Conservation (phyloP, 2,329 filamentous ascomycete genomes). For the Aureobasidium subglaciale region DNA sequence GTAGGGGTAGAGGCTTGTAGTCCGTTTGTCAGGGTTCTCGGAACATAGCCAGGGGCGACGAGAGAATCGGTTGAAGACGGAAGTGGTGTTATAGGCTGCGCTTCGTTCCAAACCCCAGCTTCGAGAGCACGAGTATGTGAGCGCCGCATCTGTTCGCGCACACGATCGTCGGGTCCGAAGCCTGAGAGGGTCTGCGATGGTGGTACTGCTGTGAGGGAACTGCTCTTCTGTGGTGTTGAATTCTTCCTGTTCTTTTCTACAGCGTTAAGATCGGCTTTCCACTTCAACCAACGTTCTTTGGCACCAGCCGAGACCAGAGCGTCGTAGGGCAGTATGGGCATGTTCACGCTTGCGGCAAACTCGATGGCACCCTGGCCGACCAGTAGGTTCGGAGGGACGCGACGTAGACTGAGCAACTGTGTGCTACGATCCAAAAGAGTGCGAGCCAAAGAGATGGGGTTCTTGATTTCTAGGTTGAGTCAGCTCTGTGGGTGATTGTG, state of each 20-base stretch:
- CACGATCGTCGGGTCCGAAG: conserved; percentile 24
- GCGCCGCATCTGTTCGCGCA: conserved; percentile 29
- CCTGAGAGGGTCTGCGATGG: conserved; percentile 21
- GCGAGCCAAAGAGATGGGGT: conserved; percentile 83
- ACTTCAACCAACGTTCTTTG: conserved; percentile 69
- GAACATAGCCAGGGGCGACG: neutral
- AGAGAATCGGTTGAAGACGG: conserved; percentile 22
- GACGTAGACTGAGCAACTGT: conserved; percentile 69
- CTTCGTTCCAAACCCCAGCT: conserved; percentile 28
- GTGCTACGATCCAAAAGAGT: conserved; percentile 72
- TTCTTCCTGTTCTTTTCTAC: conserved; percentile 43
- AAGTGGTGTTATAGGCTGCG: conserved; percentile 29
- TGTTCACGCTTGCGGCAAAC: conserved; percentile 75
- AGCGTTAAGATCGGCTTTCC: conserved; percentile 62
- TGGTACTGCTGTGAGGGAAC: conserved; percentile 19
- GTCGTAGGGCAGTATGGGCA: conserved; percentile 67
- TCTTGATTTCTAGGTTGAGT: conserved; percentile 66
- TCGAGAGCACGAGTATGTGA: conserved; percentile 32
- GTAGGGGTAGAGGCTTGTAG: neutral
- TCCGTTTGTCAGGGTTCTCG: conserved; percentile 7
- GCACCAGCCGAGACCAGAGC: conserved; percentile 73
- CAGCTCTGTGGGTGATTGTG: neutral
- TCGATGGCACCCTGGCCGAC: conserved; percentile 77
- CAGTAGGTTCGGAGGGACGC: conserved; percentile 87
- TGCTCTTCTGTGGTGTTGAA: conserved; percentile 25